Base-by-base conservation (phyloP, 257 asterid species). In the Fraxinus americana region DNA sequence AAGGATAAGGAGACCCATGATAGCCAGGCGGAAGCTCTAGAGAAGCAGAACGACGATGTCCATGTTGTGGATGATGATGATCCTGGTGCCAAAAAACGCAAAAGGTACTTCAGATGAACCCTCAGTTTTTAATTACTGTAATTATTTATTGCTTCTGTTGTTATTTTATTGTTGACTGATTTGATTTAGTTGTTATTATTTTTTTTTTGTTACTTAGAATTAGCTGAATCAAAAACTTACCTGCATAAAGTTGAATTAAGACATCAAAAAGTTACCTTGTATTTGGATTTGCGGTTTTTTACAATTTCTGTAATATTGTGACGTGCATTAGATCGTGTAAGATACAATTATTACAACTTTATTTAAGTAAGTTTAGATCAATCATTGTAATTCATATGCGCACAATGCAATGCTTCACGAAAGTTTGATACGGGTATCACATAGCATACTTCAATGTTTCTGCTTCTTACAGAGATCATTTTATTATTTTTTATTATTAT, bases 71-170 rank as follows among this genome's bases (percentile, higher is more conserved):
- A 48, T 30, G 89, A 35, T 30, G 83, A 68, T n/a, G 97, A 87
- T 75, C 97, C 97, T 29, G 43, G 66, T 74, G 79, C 87, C 19
- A 92, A 88, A 87, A 93, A 92, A 76, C 96, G 92, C 66, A 93
- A 91, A 82, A 84, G 99, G 99, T 96, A 76, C 63, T 54, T 30
- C 41, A 21, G 32, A 63, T 63, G 34, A 63, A 8, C 32, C 25
- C 10, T 63, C 34, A 23, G 16, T 2, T 21, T 63, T 25, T 4
- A 3, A 0, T 19, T 59, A 52, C 21, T 57, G 9, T 17, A 16
- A 23, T n/a, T n/a, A n/a, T n/a, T 63, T 59, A 23, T n/a, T 9
- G 10, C 25, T 17, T 4, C 8, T 54, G 23, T 19, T 54, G 2
- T 19, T 54, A 54, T 19, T 54, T 57, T 57, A 4, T 23, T 63